phyloP scores from a whole-genome alignment of 2,329 filamentous ascomycete species.

The Canariomyces notabilis region DNA sequence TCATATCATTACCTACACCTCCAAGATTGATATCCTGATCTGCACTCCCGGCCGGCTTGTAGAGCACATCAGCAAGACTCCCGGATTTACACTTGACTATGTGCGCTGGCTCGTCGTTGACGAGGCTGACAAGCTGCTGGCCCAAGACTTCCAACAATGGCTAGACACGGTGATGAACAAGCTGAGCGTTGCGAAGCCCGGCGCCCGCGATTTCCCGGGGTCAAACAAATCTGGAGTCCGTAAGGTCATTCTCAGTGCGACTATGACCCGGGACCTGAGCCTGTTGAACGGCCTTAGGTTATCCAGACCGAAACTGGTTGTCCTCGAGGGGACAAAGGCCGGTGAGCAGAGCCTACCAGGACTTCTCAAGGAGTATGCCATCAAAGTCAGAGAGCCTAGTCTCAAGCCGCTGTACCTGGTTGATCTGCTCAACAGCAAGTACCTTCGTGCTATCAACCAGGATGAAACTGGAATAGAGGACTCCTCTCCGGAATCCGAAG shows the following conservation, averaged over 20 bases:
- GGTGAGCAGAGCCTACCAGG: constrained; percentile 49
- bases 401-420: constrained; percentile 83
- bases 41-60: constrained; percentile 89
- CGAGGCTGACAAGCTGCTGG: constrained; percentile 86
- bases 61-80: constrained; percentile 80
- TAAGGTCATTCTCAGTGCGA: constrained; percentile 86
- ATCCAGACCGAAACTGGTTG: constrained; percentile 67
- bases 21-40: constrained; percentile 80
- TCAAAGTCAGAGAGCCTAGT: constrained; percentile 63
- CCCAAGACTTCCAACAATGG: constrained; percentile 93
- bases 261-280: constrained; percentile 81
- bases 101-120: constrained; percentile 88
- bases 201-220: constrained; percentile 49
- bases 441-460: constrained; percentile 36
- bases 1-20: constrained; percentile 61
- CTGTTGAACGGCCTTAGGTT: constrained; percentile 71
- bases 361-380: constrained; percentile 57
- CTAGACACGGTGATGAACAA: constrained; percentile 64
- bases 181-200: constrained; percentile 44
- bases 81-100: constrained; percentile 72
- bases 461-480: constrained; percentile 33
- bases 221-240: constrained; percentile 53
- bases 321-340: constrained; percentile 55
- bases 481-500: constrained; percentile 30
- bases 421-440: constrained; percentile 59